Percentiles rank a stretch among this genome's conserved stretches.
Conservation (phyloP, 257 asterid genomes). For the Catharanthus roseus region DNA sequence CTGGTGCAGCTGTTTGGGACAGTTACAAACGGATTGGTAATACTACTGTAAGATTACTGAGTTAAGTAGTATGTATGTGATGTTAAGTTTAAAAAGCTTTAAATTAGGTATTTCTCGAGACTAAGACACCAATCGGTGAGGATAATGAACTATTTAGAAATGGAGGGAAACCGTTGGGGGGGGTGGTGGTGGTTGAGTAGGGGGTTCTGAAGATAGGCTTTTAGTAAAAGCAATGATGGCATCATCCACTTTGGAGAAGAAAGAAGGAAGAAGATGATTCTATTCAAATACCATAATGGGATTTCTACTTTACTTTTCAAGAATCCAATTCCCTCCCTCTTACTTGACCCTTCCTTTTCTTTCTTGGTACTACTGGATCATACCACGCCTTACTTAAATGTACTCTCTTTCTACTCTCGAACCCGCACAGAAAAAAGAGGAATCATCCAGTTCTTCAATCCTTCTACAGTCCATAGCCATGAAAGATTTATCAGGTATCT, state of each 20-base stretch:
- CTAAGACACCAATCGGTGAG: too few relatives aligned
- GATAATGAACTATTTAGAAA: too few relatives aligned
- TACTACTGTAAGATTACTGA: too few relatives aligned
- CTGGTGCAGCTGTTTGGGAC: too few relatives aligned
- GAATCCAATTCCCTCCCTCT: conserved; percentile 9
- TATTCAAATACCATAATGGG: conserved; percentile 16
- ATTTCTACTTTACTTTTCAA: conserved; percentile 34
- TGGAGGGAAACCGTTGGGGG: neutral
- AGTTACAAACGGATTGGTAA: too few relatives aligned
- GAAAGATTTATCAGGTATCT: conserved; percentile 31
- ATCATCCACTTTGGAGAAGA: conserved; percentile 28
- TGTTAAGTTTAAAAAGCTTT: too few relatives aligned
- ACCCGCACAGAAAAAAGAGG: neutral
- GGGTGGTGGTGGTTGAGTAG: too few relatives aligned
- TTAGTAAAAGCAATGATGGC: conserved; percentile 34
- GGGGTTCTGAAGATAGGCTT: conserved; percentile 15
- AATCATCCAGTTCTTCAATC: neutral
- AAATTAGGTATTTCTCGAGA: too few relatives aligned
- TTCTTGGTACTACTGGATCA: neutral
- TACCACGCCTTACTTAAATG: neutral
- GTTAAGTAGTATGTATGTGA: too few relatives aligned
- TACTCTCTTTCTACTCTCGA: conserved; percentile 2
- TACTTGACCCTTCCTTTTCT: conserved; percentile 6
- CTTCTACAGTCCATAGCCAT: conserved; percentile 19
- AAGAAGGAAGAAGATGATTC: conserved; percentile 15